phyloP scores from a whole-genome alignment of 768 basidiomycete species.

The Terana coerulea region DNA sequence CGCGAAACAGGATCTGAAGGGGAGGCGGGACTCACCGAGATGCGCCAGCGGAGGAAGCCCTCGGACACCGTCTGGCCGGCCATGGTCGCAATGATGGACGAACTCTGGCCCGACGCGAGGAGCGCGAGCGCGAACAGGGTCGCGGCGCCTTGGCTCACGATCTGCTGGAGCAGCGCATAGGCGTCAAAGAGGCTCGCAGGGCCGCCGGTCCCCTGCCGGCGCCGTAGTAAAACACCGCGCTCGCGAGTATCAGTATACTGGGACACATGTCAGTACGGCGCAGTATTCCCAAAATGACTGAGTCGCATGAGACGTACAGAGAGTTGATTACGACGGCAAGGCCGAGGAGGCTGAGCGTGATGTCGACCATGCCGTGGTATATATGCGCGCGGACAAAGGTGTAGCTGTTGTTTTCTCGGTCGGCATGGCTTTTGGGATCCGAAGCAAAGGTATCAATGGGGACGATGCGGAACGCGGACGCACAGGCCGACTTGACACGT shows the following conservation, averaged over 20 bases:
- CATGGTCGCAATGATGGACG: conserved; percentile 85
- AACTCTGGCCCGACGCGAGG: conserved; percentile 83
- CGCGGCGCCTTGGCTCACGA: conserved; percentile 74
- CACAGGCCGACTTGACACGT: conserved; percentile 2
- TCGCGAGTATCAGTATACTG: conserved; percentile 79
- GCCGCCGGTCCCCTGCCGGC: conserved; percentile 31
- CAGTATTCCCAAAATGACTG: neutral
- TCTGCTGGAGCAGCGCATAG: conserved; percentile 62
- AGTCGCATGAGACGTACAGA: conserved; percentile 48
- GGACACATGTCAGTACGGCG: conserved; percentile 1
- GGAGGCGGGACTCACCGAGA: conserved; percentile 49
- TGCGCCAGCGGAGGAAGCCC: conserved; percentile 84
- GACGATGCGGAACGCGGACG: conserved; percentile 23
- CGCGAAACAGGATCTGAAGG: conserved; percentile 22
- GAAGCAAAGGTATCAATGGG: conserved; percentile 26
- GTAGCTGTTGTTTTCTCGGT: conserved; percentile 30
- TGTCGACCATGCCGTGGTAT: conserved; percentile 42
- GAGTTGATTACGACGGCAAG: conserved; percentile 90
- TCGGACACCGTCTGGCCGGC: conserved; percentile 90
- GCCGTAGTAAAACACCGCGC: conserved; percentile 74
- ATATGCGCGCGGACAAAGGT: conserved; percentile 38
- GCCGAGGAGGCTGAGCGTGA: conserved; percentile 60
- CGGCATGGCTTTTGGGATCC: conserved; percentile 40
- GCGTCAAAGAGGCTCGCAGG: conserved; percentile 85
- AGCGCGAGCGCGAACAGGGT: conserved; percentile 87